Evolutionary conservation across 192 early-diverging fungal genomes (phyloP).

Genomic region (Podila verticillata): DNA sequence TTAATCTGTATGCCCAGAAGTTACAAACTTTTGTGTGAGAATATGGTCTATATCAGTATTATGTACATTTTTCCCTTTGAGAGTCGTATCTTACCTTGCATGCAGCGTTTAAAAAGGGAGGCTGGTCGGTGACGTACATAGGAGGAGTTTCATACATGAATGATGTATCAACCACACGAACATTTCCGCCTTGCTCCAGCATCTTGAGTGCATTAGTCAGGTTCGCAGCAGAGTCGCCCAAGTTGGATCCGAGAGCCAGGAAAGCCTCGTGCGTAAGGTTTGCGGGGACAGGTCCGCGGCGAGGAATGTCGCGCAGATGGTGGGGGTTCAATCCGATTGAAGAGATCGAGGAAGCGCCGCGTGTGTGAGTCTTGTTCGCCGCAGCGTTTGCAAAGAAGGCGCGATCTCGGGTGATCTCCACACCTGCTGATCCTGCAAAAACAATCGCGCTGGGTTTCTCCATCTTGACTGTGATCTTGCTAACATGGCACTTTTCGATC

Average conservation of each 20-base stretch:
- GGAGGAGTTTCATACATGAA: constrained; percentile 97
- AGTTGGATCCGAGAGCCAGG: constrained; percentile 91
- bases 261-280: constrained; percentile 69
- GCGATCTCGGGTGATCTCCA: constrained; percentile 86
- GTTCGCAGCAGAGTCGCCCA: constrained; percentile 85
- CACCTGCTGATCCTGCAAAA: constrained; percentile 89
- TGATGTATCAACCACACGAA: constrained; percentile 84
- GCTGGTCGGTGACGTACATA: constrained; percentile 96
- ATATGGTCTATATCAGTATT: no score
- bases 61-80: no score
- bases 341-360: constrained; percentile 14
- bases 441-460: constrained; percentile 95
- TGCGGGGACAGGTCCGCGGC: constrained; percentile 39
- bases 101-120: constrained; percentile 90
- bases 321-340: constrained; percentile 21
- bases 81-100: constrained; percentile 67
- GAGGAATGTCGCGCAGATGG: constrained; percentile 6
- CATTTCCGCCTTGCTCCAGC: constrained; percentile 55
- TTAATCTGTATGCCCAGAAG: constrained; percentile 56
- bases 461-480: constrained; percentile 89
- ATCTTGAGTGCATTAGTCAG: constrained; percentile 76
- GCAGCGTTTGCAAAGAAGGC: constrained; percentile 52
- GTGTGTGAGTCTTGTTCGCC: constrained; percentile 25
- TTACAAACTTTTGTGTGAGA: background rate
- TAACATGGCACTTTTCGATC: constrained; percentile 82